Evolutionary conservation across 257 asterid genomes (phyloP), one percentile per base, ranked within the genome.

Genomic region (Salvia hispanica): DNA sequence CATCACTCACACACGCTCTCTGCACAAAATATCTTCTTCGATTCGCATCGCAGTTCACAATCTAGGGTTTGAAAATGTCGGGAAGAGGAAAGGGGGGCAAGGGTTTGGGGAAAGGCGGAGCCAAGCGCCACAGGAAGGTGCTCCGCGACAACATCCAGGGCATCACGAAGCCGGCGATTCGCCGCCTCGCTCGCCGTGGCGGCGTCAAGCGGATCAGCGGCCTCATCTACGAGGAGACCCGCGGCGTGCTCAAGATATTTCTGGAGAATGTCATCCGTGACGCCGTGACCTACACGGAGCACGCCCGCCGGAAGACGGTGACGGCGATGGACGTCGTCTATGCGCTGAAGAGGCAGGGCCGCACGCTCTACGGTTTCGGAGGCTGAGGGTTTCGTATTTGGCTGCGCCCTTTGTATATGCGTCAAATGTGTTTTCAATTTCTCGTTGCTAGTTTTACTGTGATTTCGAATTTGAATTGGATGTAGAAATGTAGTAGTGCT

Each of bases 31-130:
- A 50, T 0, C 11, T 16, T 1, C 3, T 9, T 8, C n/a, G n/a
- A n/a, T n/a, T n/a, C 2, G n/a, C 34, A 18, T 18, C 6, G 28
- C 52, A 40, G 28, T 1, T 14, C 31, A 0, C 0, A 25, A 25
- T 25, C 31, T 2, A 25, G 31, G 31, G 31, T 25, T 25, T 25
- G 71, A 57, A 39, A 47, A 79, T 79, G 84, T 79, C 84, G 1
- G 84, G 84, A 3, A 67, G 84, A 46, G 84, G 84, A 62, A 79
- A 79, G 59, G 84, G 84, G 13, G 84, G 84, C 48, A 79, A 79
- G 71, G 84, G 84, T 7, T 65, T 79, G 76, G 84, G 84, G 3
- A 79, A 79, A 44, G 84, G 84, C 43, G 84, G 84, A 58, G 84
- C 84, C 0, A 79, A 79, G 73, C 73, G 84, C 0, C 84, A 79